Base-by-base conservation (phyloP, 257 asterid genomes). In the Linderniella brevidens region DNA sequence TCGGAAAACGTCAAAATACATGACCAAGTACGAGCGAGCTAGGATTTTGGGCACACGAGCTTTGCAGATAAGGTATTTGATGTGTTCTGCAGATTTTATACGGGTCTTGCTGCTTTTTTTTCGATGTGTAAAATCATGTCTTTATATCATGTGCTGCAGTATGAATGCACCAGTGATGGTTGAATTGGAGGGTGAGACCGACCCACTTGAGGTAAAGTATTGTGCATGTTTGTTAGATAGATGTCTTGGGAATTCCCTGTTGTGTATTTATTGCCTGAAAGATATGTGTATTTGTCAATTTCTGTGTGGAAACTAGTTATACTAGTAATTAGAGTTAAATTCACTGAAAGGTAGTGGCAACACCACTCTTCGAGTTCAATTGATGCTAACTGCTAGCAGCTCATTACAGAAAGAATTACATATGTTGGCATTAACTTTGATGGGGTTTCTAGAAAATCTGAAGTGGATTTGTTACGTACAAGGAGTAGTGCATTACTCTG, bases 101-200 rank as follows among this genome's bases (percentile, higher is more conserved):
- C 18, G 17, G 17, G 17, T 43, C 43, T 16, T 13, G 43, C 19
- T 17, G 42, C 13, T 12, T 48, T 41, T 3, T 25, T 8, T 19
- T 43, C 44, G 16, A 37, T 29, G 36, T 13, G 11, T 29, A 10
- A 7, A 13, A 6, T 17, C 43, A 53, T 13, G 14, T 25, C 20
- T 55, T 17, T 44, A 3, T 44, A 1, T 62, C 55, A 49, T 52
- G 9, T 40, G 54, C 36, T 9, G 54, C 76, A 86, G 96, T 76
- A 86, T 82, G 96, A 86, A 86, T 72, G 96, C 96, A 17, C 96
- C 94, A 14, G 94, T 86, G 54, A 86, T 86, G 96, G 96, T 86
- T 67, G 93, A 86, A 71, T 59, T 86, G 71, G 96, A 86, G 60
- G 94, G 96, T 8, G 96, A 86, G 69, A 81, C 90, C 3, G 96